phyloP scores from a whole-genome alignment of 2,329 filamentous ascomycete genomes.

The Aquanectria penicillioides region DNA sequence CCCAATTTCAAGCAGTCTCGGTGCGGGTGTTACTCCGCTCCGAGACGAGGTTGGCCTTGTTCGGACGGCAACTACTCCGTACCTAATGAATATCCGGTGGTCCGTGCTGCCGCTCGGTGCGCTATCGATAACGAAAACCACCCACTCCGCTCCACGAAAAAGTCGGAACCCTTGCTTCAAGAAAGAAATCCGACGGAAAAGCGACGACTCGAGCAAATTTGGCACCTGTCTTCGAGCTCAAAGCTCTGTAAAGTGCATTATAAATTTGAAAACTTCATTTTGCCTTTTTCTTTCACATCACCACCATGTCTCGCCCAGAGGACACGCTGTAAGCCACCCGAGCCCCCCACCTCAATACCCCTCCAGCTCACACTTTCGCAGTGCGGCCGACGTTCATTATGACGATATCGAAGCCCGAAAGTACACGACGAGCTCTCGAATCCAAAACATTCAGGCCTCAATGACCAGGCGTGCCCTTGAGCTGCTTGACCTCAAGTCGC shows the following conservation, averaged over 20 bases:
- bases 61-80: no score
- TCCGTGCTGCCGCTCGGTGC: no score
- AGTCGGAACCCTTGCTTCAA: slow-evolving; percentile 35
- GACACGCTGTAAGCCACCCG: slow-evolving; percentile 79
- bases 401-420: slow-evolving; percentile 95
- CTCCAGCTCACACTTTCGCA: slow-evolving; percentile 52
- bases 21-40: slow-evolving; percentile 22
- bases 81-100: no score
- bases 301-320: slow-evolving; percentile 93
- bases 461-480: slow-evolving; percentile 96
- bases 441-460: slow-evolving; percentile 91
- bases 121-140: slow-evolving; percentile 37
- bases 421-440: slow-evolving; percentile 96
- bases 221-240: neutral
- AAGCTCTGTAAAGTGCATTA: neutral
- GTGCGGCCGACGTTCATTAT: slow-evolving; percentile 96
- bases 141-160: slow-evolving; percentile 40
- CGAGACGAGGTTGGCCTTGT: no score
- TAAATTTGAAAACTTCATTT: neutral
- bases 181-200: slow-evolving; percentile 26
- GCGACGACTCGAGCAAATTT: slow-evolving; percentile 6
- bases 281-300: neutral
- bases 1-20: slow-evolving; percentile 15
- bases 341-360: slow-evolving; percentile 32
- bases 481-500: slow-evolving; percentile 81